Evolutionary conservation across 2,329 filamentous ascomycete genomes (phyloP), one percentile per base, ranked within the genome.

Genomic region (Colletotrichum cereale): DNA sequence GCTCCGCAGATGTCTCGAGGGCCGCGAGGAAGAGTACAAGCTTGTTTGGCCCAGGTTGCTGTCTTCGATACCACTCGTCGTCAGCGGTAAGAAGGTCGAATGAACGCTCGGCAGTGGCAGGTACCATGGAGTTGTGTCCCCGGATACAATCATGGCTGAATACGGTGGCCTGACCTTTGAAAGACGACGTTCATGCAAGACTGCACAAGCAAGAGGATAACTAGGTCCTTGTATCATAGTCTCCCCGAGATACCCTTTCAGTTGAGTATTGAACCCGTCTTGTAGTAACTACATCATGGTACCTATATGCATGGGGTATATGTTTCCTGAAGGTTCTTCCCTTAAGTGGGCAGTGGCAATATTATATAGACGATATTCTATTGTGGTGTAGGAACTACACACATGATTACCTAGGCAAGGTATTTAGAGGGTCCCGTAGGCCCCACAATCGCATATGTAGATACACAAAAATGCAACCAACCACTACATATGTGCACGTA

Each of bases 1-100:
- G 91, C 86, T 96, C 24, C 89, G 93, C 50, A 90, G 92, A 73
- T 94, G 93, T 76, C 83, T 96, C 61, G 93, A 95, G 73, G 89
- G 90, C 4, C 86, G 86, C 56, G 92, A 94, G 77, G 88, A 92
- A 52, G 89, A 95, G 77, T 96, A 90, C 77, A 85, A 87, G 75
- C 82, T 96, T 67, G 77, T 87, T 62, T 97, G 94, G 93, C 88
- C 91, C 2, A 88, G 86, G 31, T 74, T 89, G 18, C 85, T 89
- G 75, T 87, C 84, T 8, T 88, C 83, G 2, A 79, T 88, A 42
- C 87, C 87, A 1, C 82, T 85, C 68, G 83, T 89, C 1, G 79
- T 84, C 7, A 79, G 81, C 3, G 73, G 78, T 16, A 77, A 78
- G 63, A 80, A 80, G 68, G 80, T 62, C 31, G 74, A 53, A 14